A percentile compares a stretch with the other conserved stretches of the same genome.
These are phyloP conservation scores for Vitis hybrid DNA, from an alignment of 177 flowering plant species.

Conservation along the genomic window DNA sequence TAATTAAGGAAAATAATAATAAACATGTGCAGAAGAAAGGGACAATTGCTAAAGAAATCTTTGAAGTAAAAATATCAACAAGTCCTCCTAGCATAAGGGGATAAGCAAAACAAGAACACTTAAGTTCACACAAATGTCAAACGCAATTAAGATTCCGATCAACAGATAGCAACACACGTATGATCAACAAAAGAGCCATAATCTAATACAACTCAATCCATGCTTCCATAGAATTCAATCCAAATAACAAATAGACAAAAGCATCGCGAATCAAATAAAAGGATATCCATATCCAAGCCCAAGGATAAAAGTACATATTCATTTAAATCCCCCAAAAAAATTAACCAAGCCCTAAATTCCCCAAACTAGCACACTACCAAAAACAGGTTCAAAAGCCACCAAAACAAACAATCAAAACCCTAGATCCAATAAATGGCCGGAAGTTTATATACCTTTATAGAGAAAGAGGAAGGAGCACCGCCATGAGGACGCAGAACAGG, in stretches of 20 bases:
- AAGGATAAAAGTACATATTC: background rate
- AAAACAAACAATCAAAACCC: conserved; percentile 16
- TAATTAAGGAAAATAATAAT: too few relatives aligned
- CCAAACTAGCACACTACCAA: background rate
- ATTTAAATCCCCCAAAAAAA: background rate
- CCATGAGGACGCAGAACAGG: conserved; percentile 66
- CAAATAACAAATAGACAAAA: background rate
- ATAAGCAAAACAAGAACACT: background rate
- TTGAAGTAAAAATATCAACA: background rate
- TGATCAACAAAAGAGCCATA: background rate
- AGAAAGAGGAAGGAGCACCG: conserved; percentile 38
- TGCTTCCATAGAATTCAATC: background rate
- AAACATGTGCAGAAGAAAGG: background rate
- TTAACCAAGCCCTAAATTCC: background rate
- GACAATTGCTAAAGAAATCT: background rate
- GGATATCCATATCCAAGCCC: too few relatives aligned
- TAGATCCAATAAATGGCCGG: conserved; percentile 25
- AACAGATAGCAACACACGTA: background rate
- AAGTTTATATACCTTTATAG: conserved; percentile 37
- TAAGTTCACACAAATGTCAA: background rate
- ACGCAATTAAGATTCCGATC: background rate
- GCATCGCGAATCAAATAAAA: too few relatives aligned
- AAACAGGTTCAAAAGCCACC: background rate
- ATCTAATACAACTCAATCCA: background rate
- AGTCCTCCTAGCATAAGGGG: background rate